phyloP scores from a whole-genome alignment of 2,329 filamentous ascomycete genomes.

The Sarocladiaceae sp. region DNA sequence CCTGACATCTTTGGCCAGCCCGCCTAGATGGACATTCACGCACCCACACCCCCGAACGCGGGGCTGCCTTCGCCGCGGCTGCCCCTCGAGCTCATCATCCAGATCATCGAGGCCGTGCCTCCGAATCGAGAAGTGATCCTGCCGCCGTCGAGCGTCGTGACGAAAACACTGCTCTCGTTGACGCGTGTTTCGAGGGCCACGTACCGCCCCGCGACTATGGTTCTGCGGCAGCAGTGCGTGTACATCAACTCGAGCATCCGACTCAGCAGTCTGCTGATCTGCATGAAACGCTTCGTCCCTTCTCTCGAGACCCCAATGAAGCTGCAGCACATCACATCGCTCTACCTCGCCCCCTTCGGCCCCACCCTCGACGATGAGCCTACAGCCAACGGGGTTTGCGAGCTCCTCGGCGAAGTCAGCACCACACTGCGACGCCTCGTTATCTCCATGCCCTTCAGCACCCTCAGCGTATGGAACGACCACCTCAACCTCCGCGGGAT shows the following conservation, averaged over 20 bases:
- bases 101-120: constrained; percentile 28
- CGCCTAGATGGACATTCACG: neutral
- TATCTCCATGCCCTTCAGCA: constrained; percentile 41
- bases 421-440: constrained; percentile 36
- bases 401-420: constrained; percentile 35
- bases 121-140: constrained; percentile 27
- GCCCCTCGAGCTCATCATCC: constrained; percentile 28
- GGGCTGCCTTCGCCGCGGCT: constrained; percentile 14
- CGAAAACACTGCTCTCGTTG: constrained; percentile 37
- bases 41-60: neutral
- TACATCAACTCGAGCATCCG: constrained; percentile 34
- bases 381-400: constrained; percentile 32
- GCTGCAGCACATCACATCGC: constrained; percentile 29
- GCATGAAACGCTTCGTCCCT: constrained; percentile 25
- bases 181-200: constrained; percentile 36
- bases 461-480: constrained; percentile 35
- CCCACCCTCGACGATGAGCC: constrained; percentile 30
- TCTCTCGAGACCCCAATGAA: constrained; percentile 21
- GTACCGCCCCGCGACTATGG: constrained; percentile 30
- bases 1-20: neutral
- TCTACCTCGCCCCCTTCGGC: constrained; percentile 35
- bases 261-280: constrained; percentile 26
- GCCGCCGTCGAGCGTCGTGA: constrained; percentile 30
- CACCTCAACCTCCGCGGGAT: constrained; percentile 31
- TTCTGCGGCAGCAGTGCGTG: constrained; percentile 39